phyloP scores from a whole-genome alignment of 805 yeast species.

The Zygoascus bituminiphila region DNA sequence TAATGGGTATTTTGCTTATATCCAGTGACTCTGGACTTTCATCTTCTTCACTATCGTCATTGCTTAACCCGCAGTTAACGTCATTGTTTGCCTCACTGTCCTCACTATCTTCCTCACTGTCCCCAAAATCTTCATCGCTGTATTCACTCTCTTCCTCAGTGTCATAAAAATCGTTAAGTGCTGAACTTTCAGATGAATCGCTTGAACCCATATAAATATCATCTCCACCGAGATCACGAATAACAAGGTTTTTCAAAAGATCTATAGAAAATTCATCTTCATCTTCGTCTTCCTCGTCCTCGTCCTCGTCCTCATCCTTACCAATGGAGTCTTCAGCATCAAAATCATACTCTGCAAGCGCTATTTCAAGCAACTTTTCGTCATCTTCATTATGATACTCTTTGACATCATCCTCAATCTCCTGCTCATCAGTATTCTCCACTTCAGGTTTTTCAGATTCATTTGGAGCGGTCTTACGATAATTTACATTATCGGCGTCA shows the following conservation, averaged over 20 bases:
- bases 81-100: not conserved
- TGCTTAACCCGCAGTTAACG: not conserved
- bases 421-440: too few relatives aligned
- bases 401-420: too few relatives aligned
- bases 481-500: too few relatives aligned
- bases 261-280: conserved; percentile 11
- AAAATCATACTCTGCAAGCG: not conserved
- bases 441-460: too few relatives aligned
- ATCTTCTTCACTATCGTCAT: conserved; percentile 3
- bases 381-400: too few relatives aligned
- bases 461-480: too few relatives aligned
- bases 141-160: not conserved
- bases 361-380: too few relatives aligned
- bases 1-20: not conserved
- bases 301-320: conserved; percentile 2
- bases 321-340: not conserved
- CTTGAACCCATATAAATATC: conserved; percentile 5
- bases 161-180: not conserved
- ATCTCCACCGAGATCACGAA: conserved; percentile 12
- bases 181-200: conserved; percentile 3
- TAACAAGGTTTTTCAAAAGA: conserved; percentile 10
- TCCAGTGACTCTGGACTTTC: not conserved
- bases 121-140: conserved; percentile 1
- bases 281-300: not conserved
- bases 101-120: not conserved